Conservation (phyloP, 169 alveolate genomes). For the Plasmodium knowlesi region DNA sequence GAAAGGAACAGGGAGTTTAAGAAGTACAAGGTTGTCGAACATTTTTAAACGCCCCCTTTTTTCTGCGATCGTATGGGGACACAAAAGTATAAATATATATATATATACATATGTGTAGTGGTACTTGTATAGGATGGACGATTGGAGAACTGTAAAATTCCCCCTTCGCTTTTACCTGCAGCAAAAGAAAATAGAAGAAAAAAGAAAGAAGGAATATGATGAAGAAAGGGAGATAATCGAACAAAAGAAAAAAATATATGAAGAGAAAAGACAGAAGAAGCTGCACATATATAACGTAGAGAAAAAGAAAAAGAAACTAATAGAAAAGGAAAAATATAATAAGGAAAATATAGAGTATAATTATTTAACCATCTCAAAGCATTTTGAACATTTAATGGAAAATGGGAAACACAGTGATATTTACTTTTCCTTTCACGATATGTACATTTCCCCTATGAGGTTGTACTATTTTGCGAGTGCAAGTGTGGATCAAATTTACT, state of each 20-base stretch:
- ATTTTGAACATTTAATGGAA: slow-evolving; percentile 57
- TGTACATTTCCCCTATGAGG: slow-evolving; percentile 73
- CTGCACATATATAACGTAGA: slow-evolving; percentile 58
- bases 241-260: slow-evolving; percentile 70
- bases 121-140: not conserved
- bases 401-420: slow-evolving; percentile 40
- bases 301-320: slow-evolving; percentile 71
- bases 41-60: not conserved
- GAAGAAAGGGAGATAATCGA: slow-evolving; percentile 48
- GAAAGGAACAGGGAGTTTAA: slow-evolving; percentile 72
- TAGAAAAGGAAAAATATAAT: slow-evolving; percentile 63
- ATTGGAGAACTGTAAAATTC: not conserved
- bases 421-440: slow-evolving; percentile 72
- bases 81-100: not conserved
- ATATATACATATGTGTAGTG: not conserved
- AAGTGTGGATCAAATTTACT: slow-evolving; percentile 59
- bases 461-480: slow-evolving; percentile 51
- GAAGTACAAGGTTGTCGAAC: slow-evolving; percentile 48
- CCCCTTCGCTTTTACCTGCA: not conserved
- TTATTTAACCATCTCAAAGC: slow-evolving; percentile 35
- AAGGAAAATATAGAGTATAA: slow-evolving; percentile 66
- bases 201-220: slow-evolving; percentile 44
- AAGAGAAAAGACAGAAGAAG: slow-evolving; percentile 64
- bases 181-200: slow-evolving; percentile 67
- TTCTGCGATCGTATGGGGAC: not conserved